phyloP scores from a whole-genome alignment of 108 stramenopile genomes.

The Chaetoceros muelleri region DNA sequence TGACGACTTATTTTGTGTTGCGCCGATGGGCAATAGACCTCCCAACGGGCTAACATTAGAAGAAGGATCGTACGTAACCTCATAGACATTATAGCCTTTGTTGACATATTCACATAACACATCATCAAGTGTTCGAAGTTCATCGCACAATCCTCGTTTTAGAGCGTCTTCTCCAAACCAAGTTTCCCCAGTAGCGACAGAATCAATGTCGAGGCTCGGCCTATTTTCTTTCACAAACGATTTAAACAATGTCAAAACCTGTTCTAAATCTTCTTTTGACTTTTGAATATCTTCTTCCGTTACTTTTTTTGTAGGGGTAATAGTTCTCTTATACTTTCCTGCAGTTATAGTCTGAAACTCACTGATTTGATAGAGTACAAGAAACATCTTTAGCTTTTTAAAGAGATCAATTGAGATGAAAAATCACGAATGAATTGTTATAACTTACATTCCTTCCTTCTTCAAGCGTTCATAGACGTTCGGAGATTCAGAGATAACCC shows the following conservation, averaged over 20 bases:
- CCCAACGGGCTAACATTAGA: neutral
- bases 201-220: conserved; percentile 76
- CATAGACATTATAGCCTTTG: conserved; percentile 63
- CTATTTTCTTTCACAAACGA: conserved; percentile 69
- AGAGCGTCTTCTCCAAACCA: conserved; percentile 89
- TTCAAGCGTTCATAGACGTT: conserved; percentile 85
- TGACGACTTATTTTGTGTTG: neutral
- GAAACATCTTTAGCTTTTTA: neutral
- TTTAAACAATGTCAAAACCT: conserved; percentile 78
- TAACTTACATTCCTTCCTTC: conserved; percentile 75
- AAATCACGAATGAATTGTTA: neutral
- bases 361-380: conserved; percentile 6
- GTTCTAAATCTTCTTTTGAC: conserved; percentile 64
- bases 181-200: conserved; percentile 88
- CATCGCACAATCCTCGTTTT: conserved; percentile 77
- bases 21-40: neutral
- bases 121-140: conserved; percentile 78
- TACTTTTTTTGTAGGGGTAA: conserved; percentile 73
- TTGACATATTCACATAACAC: conserved; percentile 61
- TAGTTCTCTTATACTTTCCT: conserved; percentile 4
- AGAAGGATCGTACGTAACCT: conserved; percentile 36
- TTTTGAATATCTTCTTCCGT: conserved; percentile 81
- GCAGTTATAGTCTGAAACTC: conserved; percentile 85
- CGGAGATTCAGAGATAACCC: conserved; percentile 84
- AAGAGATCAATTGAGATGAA: neutral